A percentile compares a stretch with the other conserved stretches of the same genome.
Evolutionary conservation across 2,329 filamentous ascomycete species (phyloP).

Genomic region (Colletotrichum shisoi): DNA sequence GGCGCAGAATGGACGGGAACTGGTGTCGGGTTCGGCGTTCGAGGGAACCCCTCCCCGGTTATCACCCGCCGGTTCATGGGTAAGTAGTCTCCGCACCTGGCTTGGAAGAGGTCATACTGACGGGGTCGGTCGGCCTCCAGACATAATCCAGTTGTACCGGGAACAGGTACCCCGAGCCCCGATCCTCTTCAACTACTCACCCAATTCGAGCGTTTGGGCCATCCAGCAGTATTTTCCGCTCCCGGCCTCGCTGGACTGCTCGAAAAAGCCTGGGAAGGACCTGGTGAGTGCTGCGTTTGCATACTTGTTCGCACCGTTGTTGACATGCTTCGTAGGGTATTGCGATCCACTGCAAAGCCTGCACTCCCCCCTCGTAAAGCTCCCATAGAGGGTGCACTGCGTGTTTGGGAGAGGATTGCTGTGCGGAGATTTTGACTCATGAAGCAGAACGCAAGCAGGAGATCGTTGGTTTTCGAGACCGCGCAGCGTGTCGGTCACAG

Average conservation of each 20-base stretch:
- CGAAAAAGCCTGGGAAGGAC: constrained; percentile 14
- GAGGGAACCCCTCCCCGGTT: constrained; percentile 23
- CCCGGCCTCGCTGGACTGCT: constrained; percentile 14
- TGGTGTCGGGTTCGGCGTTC: constrained; percentile 34
- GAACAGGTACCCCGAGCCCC: constrained; percentile 24
- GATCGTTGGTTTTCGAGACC: too few relatives aligned
- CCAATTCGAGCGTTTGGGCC: constrained; percentile 24
- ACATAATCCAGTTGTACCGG: constrained; percentile 30
- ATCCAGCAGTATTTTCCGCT: constrained; percentile 33
- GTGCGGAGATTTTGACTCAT: background rate
- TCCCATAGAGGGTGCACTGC: too few relatives aligned
- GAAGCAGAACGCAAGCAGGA: too few relatives aligned
- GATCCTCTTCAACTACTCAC: constrained; percentile 36
- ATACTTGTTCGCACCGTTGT: background rate
- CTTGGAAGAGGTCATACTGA: background rate
- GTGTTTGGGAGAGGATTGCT: background rate
- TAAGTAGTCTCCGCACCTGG: background rate
- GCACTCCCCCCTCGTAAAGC: constrained; percentile 1
- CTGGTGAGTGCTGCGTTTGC: background rate
- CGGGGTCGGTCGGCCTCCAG: background rate
- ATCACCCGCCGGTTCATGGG: constrained; percentile 31
- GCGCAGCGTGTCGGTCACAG: too few relatives aligned
- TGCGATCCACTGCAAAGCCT: constrained; percentile 24
- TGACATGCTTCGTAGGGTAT: constrained; percentile 11
- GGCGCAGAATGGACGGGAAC: constrained; percentile 28